Conservation (phyloP, 177 flowering plant genomes). For the Vitis hybrid region DNA sequence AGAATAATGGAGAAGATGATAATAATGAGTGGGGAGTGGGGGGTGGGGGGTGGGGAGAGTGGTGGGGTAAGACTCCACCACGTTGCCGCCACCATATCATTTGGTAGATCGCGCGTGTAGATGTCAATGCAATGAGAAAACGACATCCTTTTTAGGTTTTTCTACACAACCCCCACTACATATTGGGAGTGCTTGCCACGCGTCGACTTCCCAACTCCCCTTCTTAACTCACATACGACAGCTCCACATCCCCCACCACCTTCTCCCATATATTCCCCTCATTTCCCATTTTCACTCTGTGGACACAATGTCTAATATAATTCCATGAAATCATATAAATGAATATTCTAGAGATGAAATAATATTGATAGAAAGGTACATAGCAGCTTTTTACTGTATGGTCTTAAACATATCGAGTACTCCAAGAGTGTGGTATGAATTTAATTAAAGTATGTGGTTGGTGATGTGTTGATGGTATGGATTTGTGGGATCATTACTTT, state of each 20-base stretch:
- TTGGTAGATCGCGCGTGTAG: conserved; percentile 8
- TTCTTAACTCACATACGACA: conserved; percentile 21
- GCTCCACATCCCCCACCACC: neutral
- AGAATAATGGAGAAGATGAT: neutral
- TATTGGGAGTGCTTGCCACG: conserved; percentile 28
- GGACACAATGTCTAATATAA: too few species aligned
- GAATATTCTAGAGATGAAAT: too few species aligned
- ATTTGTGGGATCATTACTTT: too few species aligned
- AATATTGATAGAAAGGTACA: too few species aligned
- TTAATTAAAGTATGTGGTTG: too few species aligned
- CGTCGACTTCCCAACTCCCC: conserved; percentile 28
- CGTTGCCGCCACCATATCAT: conserved; percentile 11
- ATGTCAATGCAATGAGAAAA: conserved; percentile 2
- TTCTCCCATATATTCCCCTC: too few species aligned
- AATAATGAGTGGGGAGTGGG: neutral
- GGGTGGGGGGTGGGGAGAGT: neutral
- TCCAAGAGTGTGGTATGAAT: too few species aligned
- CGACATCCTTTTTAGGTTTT: conserved; percentile 5
- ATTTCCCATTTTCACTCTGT: too few species aligned
- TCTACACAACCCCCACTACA: conserved; percentile 15
- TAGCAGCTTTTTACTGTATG: too few species aligned
- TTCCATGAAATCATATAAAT: too few species aligned
- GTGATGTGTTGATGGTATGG: too few species aligned
- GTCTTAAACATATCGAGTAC: too few species aligned
- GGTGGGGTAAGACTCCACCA: neutral